Conservation (phyloP, 805 yeast species). For the Ogataea nakhonphanomensis region DNA sequence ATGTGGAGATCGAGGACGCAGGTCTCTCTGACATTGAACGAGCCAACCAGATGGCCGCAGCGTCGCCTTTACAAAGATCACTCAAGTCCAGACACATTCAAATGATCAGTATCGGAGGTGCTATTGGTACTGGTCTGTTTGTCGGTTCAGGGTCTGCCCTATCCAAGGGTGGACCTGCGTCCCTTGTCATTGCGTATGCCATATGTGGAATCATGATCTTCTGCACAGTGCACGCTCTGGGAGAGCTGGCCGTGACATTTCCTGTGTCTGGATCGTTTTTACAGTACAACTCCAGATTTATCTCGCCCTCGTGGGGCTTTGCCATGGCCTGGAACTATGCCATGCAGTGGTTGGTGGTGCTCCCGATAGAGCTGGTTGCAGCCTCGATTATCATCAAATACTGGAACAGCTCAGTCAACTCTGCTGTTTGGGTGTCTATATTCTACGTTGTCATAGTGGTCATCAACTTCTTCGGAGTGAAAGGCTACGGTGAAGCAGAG, state of each 20-base stretch:
- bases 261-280: slow-evolving; percentile 59
- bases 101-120: slow-evolving; percentile 75
- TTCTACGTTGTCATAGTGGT: slow-evolving; percentile 45
- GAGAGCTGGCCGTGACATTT: slow-evolving; percentile 55
- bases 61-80: slow-evolving; percentile 42
- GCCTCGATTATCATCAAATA: slow-evolving; percentile 44
- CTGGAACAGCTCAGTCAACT: slow-evolving; percentile 40
- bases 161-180: slow-evolving; percentile 64
- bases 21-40: slow-evolving; percentile 36
- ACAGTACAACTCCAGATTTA: slow-evolving; percentile 50
- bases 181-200: slow-evolving; percentile 51
- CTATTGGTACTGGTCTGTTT: slow-evolving; percentile 74
- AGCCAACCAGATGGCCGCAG: slow-evolving; percentile 41
- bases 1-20: slow-evolving; percentile 36
- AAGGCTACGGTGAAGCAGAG: slow-evolving; percentile 63
- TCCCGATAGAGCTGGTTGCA: slow-evolving; percentile 49
- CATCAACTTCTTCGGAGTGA: slow-evolving; percentile 54
- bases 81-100: slow-evolving; percentile 60
- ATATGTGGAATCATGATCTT: slow-evolving; percentile 54
- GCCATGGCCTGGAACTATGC: slow-evolving; percentile 55
- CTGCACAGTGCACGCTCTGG: slow-evolving; percentile 55
- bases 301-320: slow-evolving; percentile 53
- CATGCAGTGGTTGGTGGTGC: slow-evolving; percentile 44
- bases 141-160: slow-evolving; percentile 63
- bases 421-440: slow-evolving; percentile 50